Base-by-base conservation (phyloP, 148 eudicot genomes). In the Rhododendron simsii region DNA sequence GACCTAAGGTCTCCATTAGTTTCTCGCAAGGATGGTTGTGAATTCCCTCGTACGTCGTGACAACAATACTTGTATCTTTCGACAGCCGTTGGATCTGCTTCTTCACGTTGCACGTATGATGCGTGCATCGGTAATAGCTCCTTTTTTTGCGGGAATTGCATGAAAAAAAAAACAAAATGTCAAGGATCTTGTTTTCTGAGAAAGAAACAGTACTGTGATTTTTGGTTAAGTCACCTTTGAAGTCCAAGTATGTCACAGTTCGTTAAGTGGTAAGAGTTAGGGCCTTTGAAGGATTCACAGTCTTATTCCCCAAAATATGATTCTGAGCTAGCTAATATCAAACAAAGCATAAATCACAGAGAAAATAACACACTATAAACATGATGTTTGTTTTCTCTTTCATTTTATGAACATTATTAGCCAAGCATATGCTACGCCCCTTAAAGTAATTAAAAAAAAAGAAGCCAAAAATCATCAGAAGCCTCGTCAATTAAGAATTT, bases 1-100 rank as follows among this genome's bases (percentile, higher is more conserved):
- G 98, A 84, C 94, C 89, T 61, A 95, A 85, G 26, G 99, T 93
- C 87, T 96, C 99, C 98, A 96, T 96, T 41, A 95, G 93, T 82
- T 96, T 95, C 89, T 96, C 98, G 55, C 97, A 91, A 16, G 99
- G 99, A 91, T 96, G 99, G 83, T 96, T 96, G 89, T 96, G 99
- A 81, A 94, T 92, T 81, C 99, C 99, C 83, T 96, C 99, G 12
- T 96, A 96, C 10, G 98, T 95, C 30, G 99, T 95, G 82, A 96
- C 98, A 8, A 96, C 99, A 13, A 93, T 87, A 87, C 93, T 87
- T 74, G 89, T 93, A 84, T 96, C 99, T 57, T 93, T 94, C 11
- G 98, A 93, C 67, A 93, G 99, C 84, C 99, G 85, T 88, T 96
- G 99, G 86, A 96, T 96, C 83, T 96, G 99, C 84, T 96, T 96